Percentiles rank a stretch among this genome's conserved stretches.
These are phyloP conservation scores for Cydonia oblonga DNA, from an alignment of 331 rosid genomes.

Conservation along the genomic window DNA sequence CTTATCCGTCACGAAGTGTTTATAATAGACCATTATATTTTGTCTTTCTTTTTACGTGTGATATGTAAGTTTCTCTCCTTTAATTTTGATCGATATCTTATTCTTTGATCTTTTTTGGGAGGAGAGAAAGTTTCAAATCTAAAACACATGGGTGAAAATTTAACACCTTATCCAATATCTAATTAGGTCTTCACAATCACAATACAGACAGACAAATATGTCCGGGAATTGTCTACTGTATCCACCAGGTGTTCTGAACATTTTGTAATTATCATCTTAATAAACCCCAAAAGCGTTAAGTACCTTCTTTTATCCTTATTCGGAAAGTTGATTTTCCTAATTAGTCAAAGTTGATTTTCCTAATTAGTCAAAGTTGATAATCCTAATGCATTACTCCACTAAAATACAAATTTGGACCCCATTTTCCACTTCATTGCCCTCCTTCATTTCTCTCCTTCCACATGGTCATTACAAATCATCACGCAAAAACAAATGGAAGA, in stretches of 20 bases:
- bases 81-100: no score
- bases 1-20: no score
- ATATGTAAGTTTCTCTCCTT: no score
- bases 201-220: not conserved
- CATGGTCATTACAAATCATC: not conserved
- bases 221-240: not conserved
- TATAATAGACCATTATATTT: no score
- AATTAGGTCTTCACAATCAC: not conserved
- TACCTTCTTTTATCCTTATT: not conserved
- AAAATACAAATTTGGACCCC: not conserved
- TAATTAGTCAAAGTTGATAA: no score
- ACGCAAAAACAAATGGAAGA: not conserved
- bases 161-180: not conserved
- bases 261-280: not conserved
- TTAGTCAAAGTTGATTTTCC: no score
- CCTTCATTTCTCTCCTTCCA: not conserved
- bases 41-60: no score
- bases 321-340: not conserved
- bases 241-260: not conserved
- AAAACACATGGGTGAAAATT: no score
- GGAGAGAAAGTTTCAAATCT: fast-evolving
- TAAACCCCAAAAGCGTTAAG: not conserved
- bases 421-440: not conserved
- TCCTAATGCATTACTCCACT: no score
- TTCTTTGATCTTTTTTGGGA: no score